Evolutionary conservation across 1,139 yeast genomes (phyloP), one percentile per base, ranked within the genome.

Genomic region (Arxiozyma telluris): DNA sequence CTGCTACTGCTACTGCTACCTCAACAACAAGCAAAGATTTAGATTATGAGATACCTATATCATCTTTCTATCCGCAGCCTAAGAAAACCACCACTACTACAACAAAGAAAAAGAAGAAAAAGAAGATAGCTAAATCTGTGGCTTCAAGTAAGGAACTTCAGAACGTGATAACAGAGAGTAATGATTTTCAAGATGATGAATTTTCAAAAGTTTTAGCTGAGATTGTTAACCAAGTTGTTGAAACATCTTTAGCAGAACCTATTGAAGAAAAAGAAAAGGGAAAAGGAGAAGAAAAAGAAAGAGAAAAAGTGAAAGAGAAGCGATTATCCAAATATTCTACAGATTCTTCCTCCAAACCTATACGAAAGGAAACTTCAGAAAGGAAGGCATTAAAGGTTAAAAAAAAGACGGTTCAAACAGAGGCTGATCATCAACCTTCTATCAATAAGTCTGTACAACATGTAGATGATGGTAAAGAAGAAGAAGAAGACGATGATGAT

Each of bases 221-320:
- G 41, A 65, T 67, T 66, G 71, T 67, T 15, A 63, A 65, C 43
- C 67, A 64, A 51, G 71, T 66, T 11, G 71, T 67, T 7, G 63
- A 63, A 44, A 65, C 67, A 3, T 64, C 70, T 1, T 52, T 64
- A 11, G 22, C 56, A 15, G 44, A 53, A 20, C 21, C 50, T n/a
- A 20, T 47, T 18, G 45, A 43, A 22, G 53, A 48, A 18, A 41
- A 34, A 39, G 43, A 39, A 22, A 53, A 20, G n/a, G 25, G 23
- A 17, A 21, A 39, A 23, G 47, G 15, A n/a, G 25, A 47, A 17
- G 50, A 42, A 30, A 41, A 41, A 18, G 22, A 44, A 11, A 47
- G 39, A 12, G 45, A 39, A 30, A 51, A 50, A 22, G 49, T 41
- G 17, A 25, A 23, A 18, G 18, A 21, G 38, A 34, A 30, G 30